Evolutionary conservation across 2,329 filamentous ascomycete genomes (phyloP).

Genomic region (Fusarium sp.): DNA sequence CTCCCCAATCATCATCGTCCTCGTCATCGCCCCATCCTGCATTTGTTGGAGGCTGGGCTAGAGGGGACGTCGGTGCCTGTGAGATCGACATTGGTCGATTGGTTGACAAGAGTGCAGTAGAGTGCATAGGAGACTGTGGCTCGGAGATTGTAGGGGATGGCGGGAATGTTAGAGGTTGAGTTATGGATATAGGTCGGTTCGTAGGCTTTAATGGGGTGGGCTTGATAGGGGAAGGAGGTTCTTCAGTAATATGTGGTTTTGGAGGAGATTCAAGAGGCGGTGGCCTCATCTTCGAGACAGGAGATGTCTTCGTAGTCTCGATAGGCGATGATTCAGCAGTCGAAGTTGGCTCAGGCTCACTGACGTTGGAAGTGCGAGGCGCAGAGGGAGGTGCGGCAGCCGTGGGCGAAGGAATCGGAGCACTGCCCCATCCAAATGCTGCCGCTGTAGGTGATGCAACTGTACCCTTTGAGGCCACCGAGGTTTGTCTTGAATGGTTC

Average conservation of each 20-base stretch:
- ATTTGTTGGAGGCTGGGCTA: conserved; percentile 41
- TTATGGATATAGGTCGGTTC: conserved; percentile 34
- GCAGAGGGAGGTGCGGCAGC: conserved; percentile 33
- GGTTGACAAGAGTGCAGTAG: conserved; percentile 22
- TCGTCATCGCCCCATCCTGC: conserved; percentile 44
- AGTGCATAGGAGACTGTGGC: conserved; percentile 27
- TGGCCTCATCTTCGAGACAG: conserved; percentile 1
- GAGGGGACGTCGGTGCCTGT: conserved; percentile 39
- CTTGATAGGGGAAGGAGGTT: conserved; percentile 33
- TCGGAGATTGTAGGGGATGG: conserved; percentile 28
- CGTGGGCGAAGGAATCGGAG: conserved; percentile 32
- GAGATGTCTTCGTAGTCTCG: conserved; percentile 26
- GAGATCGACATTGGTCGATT: conserved; percentile 29
- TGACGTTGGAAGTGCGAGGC: conserved; percentile 15
- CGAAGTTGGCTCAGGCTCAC: conserved; percentile 29
- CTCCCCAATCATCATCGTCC: conserved; percentile 71
- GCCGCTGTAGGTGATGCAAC: conserved; percentile 46
- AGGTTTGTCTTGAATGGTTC: conserved; percentile 46
- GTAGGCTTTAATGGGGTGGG: conserved; percentile 35
- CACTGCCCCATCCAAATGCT: conserved; percentile 51
- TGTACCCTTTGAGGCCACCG: conserved; percentile 41
- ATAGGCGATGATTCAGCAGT: conserved; percentile 13
- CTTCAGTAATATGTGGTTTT: conserved; percentile 19
- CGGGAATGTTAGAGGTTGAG: conserved; percentile 35
- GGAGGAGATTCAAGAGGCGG: conserved; percentile 3